Evolutionary conservation across 176 grass and related monocot genomes (phyloP), one percentile per base, ranked within the genome.

Genomic region (Oryza meridionalis): DNA sequence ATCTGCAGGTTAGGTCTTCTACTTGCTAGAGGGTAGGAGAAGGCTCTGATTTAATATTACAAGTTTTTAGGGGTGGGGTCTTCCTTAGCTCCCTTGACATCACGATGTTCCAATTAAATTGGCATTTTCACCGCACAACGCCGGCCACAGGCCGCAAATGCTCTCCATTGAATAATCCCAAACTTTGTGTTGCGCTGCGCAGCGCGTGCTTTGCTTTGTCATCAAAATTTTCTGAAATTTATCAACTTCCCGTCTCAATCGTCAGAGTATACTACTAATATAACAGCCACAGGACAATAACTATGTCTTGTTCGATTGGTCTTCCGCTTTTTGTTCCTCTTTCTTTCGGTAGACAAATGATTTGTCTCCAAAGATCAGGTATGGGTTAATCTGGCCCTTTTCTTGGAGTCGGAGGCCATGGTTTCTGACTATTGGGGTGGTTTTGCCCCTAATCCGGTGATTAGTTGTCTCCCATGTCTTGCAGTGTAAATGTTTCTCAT

Each of bases 131-230:
- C 49, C 27, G 7, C 59, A 42, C 59, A 25, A 37, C 31, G 13
- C 61, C 24, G 26, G 17, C 6, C 15, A 83, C 69, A 37, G 21
- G 55, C 11, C 73, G n/a, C 53, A 83, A 43, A 69, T 35, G 29
- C 78, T 17, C 58, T 50, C 15, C 12, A 47, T 84, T 84, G 67
- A 51, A 58, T 75, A 83, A 72, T 81, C 25, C 4, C 70, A 32
- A 22, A 50, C 22, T 66, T 77, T 67, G 74, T 82, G 72, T 38
- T 65, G 12, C 29, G 49, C 21, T 19, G 35, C 87, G 80, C 87
- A 68, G 35, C 87, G 80, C 87, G 63, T 87, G 76, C 87, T 80
- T 80, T 62, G 80, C 76, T 63, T 55, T 64, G 81, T 77, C 87
- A 89, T 67, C 76, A 32, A 2, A n/a, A 31, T 17, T 33, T 76